Base-by-base conservation (phyloP, 2,329 filamentous ascomycete genomes). In the Monilinia fructicola region DNA sequence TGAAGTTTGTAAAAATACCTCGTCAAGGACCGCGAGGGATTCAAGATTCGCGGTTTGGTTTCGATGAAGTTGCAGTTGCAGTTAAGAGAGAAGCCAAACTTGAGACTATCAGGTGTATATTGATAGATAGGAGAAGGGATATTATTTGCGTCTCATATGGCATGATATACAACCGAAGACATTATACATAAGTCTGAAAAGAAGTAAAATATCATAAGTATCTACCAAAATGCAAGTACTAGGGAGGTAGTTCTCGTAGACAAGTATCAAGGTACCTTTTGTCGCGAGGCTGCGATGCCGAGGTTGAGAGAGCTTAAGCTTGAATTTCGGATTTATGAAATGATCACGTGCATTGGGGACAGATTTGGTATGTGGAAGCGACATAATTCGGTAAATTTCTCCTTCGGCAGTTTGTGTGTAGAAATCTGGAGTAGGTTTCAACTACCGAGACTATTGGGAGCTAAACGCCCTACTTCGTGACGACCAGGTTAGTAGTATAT, bases 121-220 rank as follows among this genome's bases (percentile, higher is more conserved):
- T 61, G 21, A 61, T 18, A 23, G 58, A 50, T 38, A 61, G 18
- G 23, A 61, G 38, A 21, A 61, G 31, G 18, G 58, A 61, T 14
- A 38, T n/a, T 26, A 50, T 61, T 52, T 61, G 58, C n/a, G 11
- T 50, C n/a, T 61, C 58, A 61, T 61, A 50, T 61, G 58, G 58
- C 58, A 61, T 61, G 44, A 9, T 61, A 61, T 35, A 60, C 12
- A 21, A 40, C 9, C 2, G 31, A 16, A 50, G 28, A 50, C 28
- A 61, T 61, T 26, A 16, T 40, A 61, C 44, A 18, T 35, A 12
- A 23, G 26, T 38, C 46, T 46, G 12, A 21, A 56, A 14, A 46
- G 12, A n/a, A 46, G 48, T 42, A 46, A 16, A 64, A 35, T 35
- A 23, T 55, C 12, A 23, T 18, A 31, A 44, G 26, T 46, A 35